phyloP scores from a whole-genome alignment of 2,329 filamentous ascomycete genomes.

The Periconia sp. region DNA sequence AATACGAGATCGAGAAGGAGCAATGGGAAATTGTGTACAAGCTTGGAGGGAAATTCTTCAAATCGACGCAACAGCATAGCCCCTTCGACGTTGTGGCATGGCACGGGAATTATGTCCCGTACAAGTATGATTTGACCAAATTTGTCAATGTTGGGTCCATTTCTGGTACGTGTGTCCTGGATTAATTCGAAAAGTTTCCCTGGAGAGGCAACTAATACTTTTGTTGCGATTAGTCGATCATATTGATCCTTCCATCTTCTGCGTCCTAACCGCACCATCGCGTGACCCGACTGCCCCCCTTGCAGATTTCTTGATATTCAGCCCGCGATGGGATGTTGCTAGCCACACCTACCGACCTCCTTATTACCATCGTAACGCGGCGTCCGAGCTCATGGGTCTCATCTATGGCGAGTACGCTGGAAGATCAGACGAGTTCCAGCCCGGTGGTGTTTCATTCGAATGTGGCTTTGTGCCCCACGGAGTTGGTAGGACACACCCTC shows the following conservation, averaged over 20 bases:
- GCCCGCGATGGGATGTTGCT: constrained; percentile 63
- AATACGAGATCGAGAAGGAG: constrained; percentile 57
- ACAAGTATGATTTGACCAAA: constrained; percentile 78
- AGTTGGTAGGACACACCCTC: constrained; percentile 15
- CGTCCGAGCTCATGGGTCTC: constrained; percentile 68
- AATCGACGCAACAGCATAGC: constrained; percentile 66
- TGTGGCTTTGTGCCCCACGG: constrained; percentile 72
- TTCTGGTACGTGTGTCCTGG: constrained; percentile 39
- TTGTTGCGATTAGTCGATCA: constrained; percentile 60
- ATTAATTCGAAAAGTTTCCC: neutral
- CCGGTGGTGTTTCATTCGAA: constrained; percentile 65
- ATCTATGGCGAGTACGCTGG: constrained; percentile 61
- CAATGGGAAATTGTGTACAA: constrained; percentile 52
- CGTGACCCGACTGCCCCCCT: constrained; percentile 63
- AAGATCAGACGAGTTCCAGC: constrained; percentile 57
- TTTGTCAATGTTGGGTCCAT: constrained; percentile 75
- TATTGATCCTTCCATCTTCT: constrained; percentile 78
- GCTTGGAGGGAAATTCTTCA: constrained; percentile 67
- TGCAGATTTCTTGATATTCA: constrained; percentile 67
- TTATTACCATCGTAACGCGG: constrained; percentile 66
- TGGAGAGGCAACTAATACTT: neutral
- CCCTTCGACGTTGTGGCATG: constrained; percentile 80
- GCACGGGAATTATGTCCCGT: constrained; percentile 75
- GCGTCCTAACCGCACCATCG: constrained; percentile 62
- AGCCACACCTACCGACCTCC: constrained; percentile 45